Evolutionary conservation across 1,284 basidiomycete species (phyloP).

Genomic region (Cutaneotrichosporon spelunceum): DNA sequence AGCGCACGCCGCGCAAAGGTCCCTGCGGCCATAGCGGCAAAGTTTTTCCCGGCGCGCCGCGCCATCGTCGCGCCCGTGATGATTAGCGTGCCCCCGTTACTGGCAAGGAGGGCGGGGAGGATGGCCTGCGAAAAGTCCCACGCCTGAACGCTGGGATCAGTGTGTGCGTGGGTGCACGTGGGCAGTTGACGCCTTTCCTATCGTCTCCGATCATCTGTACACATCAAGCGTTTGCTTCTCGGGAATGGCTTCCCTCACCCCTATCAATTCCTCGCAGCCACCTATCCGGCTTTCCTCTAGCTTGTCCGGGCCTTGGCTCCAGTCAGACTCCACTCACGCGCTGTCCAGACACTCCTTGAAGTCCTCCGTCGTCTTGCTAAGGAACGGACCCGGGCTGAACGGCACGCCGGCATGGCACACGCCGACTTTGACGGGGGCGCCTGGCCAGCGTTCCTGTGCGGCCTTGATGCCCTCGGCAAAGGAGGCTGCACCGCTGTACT

Average conservation of each 20-base stretch:
- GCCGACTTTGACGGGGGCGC: constrained; percentile 39
- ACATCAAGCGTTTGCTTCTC: too few relatives aligned
- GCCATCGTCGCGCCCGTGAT: constrained; percentile 50
- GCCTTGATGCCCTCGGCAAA: constrained; percentile 34
- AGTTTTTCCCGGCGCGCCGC: constrained; percentile 33
- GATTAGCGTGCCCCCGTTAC: constrained; percentile 38
- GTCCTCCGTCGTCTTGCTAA: constrained; percentile 36
- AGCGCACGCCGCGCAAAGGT: constrained; percentile 43
- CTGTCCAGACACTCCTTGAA: constrained; percentile 33
- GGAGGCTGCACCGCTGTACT: constrained; percentile 33
- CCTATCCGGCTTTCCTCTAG: background rate
- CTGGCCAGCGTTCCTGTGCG: constrained; percentile 38
- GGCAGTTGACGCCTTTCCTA: too few relatives aligned
- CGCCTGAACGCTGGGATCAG: constrained; percentile 14
- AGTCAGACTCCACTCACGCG: constrained; percentile 29
- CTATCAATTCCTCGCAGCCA: background rate
- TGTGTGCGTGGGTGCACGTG: too few relatives aligned
- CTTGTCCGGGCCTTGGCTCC: background rate
- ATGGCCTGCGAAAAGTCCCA: constrained; percentile 41
- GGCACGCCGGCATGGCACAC: constrained; percentile 39
- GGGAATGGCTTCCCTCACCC: too few relatives aligned
- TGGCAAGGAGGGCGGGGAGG: constrained; percentile 36
- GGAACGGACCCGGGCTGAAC: constrained; percentile 36
- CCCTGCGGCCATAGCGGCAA: constrained; percentile 37
- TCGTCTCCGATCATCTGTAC: too few relatives aligned